A percentile compares a stretch with the other conserved stretches of the same genome.
These are phyloP conservation scores for Penicillium crystallinum DNA, from an alignment of 495 filamentous ascomycete species.

Conservation along the genomic window DNA sequence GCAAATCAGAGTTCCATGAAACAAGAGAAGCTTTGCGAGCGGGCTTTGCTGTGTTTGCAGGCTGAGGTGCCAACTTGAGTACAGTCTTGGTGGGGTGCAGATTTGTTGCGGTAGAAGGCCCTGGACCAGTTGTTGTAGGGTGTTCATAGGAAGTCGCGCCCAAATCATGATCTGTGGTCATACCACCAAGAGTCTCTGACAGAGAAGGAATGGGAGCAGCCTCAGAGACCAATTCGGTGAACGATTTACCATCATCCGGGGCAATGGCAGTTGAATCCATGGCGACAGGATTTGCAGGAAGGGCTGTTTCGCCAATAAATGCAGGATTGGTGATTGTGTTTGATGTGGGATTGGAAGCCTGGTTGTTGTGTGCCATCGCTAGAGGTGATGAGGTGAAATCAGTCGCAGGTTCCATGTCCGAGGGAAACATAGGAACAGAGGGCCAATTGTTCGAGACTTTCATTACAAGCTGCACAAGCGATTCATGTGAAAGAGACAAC, in stretches of 20 bases:
- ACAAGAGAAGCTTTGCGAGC: not conserved
- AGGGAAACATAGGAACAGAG: slow-evolving; percentile 37
- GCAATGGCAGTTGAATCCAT: not conserved
- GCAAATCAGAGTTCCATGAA: not conserved
- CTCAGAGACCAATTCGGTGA: not conserved
- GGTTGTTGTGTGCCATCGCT: not conserved
- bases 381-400: not conserved
- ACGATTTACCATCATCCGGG: not conserved
- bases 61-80: not conserved
- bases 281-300: not conserved
- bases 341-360: not conserved
- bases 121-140: not conserved
- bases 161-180: not conserved
- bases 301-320: not conserved
- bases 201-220: not conserved
- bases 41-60: not conserved
- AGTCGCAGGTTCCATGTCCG: slow-evolving; percentile 17
- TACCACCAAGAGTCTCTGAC: not conserved
- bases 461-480: slow-evolving; percentile 39
- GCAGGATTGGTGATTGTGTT: slow-evolving; percentile 4
- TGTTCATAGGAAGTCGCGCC: not conserved
- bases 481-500: slow-evolving; percentile 33
- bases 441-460: slow-evolving; percentile 30
- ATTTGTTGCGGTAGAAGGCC: not conserved
- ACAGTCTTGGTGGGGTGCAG: not conserved